phyloP scores from a whole-genome alignment of 768 basidiomycete genomes.

The Leccinum subgranulosum region DNA sequence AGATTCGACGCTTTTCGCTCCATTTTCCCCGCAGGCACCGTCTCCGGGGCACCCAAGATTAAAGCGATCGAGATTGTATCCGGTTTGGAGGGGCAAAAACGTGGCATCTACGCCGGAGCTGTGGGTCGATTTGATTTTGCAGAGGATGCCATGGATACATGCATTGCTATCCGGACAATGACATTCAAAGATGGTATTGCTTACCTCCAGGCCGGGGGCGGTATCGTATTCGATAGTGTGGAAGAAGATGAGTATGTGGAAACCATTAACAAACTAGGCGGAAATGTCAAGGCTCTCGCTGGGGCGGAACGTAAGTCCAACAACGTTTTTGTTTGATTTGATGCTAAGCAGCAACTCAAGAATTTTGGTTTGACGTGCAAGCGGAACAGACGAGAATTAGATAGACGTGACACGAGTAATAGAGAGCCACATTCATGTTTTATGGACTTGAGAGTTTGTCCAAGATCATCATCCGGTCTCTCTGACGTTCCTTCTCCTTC shows the following conservation, averaged over 20 bases:
- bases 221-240: conserved; percentile 94
- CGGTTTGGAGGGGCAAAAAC: conserved; percentile 79
- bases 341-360: conserved; percentile 38
- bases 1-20: conserved; percentile 99
- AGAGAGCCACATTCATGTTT: conserved; percentile 17
- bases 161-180: conserved; percentile 99
- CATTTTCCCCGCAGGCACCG: conserved; percentile 98
- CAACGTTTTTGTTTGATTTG: neutral
- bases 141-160: conserved; percentile 93
- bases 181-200: conserved; percentile 89
- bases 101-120: conserved; percentile 95
- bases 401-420: conserved; percentile 16
- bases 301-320: conserved; percentile 76
- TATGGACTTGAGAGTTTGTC: conserved; percentile 21
- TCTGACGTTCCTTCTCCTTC: conserved; percentile 20
- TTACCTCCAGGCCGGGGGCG: conserved; percentile 95
- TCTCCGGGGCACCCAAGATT: conserved; percentile 98
- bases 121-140: conserved; percentile 99
- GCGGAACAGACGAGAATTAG: conserved; percentile 34
- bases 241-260: conserved; percentile 98
- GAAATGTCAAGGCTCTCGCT: conserved; percentile 82
- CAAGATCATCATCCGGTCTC: conserved; percentile 25
- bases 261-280: conserved; percentile 91
- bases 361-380: conserved; percentile 70
- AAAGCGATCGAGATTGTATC: conserved; percentile 94